Evolutionary conservation across 2,329 filamentous ascomycete genomes (phyloP).

Genomic region (Davidsoniella australis): DNA sequence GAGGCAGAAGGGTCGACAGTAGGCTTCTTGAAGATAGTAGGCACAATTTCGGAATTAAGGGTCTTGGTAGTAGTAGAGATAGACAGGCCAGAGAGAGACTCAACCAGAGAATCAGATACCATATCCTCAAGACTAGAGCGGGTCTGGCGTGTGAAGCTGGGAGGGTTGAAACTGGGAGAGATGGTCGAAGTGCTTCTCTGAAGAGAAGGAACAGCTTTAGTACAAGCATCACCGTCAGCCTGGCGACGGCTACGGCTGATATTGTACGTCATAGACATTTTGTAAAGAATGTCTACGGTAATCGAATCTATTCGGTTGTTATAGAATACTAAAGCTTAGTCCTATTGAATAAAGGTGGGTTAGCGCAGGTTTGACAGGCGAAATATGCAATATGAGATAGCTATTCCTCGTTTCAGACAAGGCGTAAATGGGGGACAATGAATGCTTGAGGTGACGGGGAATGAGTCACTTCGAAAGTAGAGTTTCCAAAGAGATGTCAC

Average conservation of each 20-base stretch:
- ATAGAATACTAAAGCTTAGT: too few species aligned
- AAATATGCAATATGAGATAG: too few species aligned
- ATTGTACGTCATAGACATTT: conserved; percentile 13
- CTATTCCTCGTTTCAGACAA: too few species aligned
- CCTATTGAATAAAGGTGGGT: too few species aligned
- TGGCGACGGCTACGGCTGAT: conserved; percentile 18
- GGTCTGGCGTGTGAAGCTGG: conserved; percentile 44
- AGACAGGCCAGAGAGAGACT: conserved; percentile 30
- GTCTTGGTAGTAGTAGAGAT: conserved; percentile 16
- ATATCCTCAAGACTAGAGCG: conserved; percentile 57
- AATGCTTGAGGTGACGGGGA: too few species aligned
- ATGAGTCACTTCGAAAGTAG: too few species aligned
- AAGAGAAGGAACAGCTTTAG: conserved; percentile 17
- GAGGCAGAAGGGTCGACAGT: conserved; percentile 18
- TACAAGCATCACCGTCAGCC: conserved; percentile 17
- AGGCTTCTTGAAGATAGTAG: conserved; percentile 8
- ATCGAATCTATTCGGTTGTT: too few species aligned
- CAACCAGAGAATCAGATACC: conserved; percentile 48
- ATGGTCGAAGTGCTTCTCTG: conserved; percentile 20
- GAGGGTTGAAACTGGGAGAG: conserved; percentile 30
- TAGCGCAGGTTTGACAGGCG: too few species aligned
- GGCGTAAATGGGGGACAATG: too few species aligned
- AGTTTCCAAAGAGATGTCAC: too few species aligned
- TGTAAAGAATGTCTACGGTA: conserved; percentile 11
- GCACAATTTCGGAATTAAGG: background rate